Conservation (phyloP, 345 rosid species). For the Capsella bursapastoris region DNA sequence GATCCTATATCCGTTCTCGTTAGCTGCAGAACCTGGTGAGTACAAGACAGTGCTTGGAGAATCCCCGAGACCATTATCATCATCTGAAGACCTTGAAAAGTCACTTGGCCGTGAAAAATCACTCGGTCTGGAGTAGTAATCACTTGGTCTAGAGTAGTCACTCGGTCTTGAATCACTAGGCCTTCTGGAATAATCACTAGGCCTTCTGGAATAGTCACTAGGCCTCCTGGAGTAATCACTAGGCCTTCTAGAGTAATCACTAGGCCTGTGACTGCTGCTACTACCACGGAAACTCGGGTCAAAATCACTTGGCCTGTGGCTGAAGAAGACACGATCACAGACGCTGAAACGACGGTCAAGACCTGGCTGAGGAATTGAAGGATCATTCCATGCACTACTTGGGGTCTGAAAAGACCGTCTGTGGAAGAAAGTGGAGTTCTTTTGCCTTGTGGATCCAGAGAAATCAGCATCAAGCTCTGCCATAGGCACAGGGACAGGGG, state of each 20-base stretch:
- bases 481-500: conserved; percentile 92
- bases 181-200: conserved; percentile 81
- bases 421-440: conserved; percentile 84
- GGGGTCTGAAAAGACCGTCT: conserved; percentile 94
- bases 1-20: conserved; percentile 69
- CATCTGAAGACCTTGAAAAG: conserved; percentile 94
- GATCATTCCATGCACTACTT: conserved; percentile 73
- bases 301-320: conserved; percentile 78
- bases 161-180: conserved; percentile 69
- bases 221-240: conserved; percentile 38
- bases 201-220: conserved; percentile 62
- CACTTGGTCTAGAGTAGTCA: conserved; percentile 47
- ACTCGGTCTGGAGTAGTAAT: conserved; percentile 65
- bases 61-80: conserved; percentile 86
- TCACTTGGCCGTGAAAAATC: conserved; percentile 94
- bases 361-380: conserved; percentile 74
- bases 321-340: conserved; percentile 91
- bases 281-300: too few species aligned
- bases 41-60: conserved; percentile 91
- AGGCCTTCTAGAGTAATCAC: conserved; percentile 58
- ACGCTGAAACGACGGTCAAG: conserved; percentile 93
- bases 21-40: conserved; percentile 71
- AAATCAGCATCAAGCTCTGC: conserved; percentile 93
- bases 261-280: conserved; percentile 63
- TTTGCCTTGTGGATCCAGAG: conserved; percentile 87